Base-by-base conservation (phyloP, 768 basidiomycete species). In the Strobilomyces confusus region DNA sequence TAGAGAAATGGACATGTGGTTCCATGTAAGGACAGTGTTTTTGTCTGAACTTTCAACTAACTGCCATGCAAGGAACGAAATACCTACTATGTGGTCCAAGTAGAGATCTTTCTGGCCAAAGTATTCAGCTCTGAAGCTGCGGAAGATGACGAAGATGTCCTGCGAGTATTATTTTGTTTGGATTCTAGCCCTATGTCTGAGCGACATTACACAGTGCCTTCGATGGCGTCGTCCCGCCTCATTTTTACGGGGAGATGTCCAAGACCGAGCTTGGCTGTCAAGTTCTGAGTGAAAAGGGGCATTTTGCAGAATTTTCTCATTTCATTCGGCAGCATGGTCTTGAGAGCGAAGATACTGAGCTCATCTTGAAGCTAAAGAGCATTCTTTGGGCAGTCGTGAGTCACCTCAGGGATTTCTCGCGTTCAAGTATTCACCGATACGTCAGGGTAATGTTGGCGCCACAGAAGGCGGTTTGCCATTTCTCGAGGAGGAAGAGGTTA, bases 191-290 rank as follows among this genome's bases (percentile, higher is more conserved):
- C 25, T 12, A 20, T 23, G 34, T 47, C 44, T 58, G 29, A 51
- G 57, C 26, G 26, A 50, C 34, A 5, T 20, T 11, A 20, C 13
- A 37, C 62, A 87, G 86, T n/a, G 78, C 80, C 19, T 91, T 89
- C 53, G 93, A 94, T 48, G 89, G 88, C 13, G 86, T 86, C 12
- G 90, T 93, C 13, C 97, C 95, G 3, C 84, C 89, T 2, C 95
- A 99, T 69, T 98, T 99, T 71, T 95, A 98, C 62, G 95, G 95
- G 20, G 95, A 98, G 70, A 90, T 98, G 81, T 87, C 94, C 43
- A 98, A 97, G 70, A 98, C 97, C 4, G 89, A 90, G 51, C 85
- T 95, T 45, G 97, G 97, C 0, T 95, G 94, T 69, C 89, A 90
- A 64, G 84, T 94, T 11, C 73, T 99, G 37, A 83, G 86, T 54